Percentiles rank a stretch among this genome's conserved stretches.
These are phyloP conservation scores for Thielaviopsis punctulata DNA, from an alignment of 2,329 filamentous ascomycete species.

Conservation along the genomic window DNA sequence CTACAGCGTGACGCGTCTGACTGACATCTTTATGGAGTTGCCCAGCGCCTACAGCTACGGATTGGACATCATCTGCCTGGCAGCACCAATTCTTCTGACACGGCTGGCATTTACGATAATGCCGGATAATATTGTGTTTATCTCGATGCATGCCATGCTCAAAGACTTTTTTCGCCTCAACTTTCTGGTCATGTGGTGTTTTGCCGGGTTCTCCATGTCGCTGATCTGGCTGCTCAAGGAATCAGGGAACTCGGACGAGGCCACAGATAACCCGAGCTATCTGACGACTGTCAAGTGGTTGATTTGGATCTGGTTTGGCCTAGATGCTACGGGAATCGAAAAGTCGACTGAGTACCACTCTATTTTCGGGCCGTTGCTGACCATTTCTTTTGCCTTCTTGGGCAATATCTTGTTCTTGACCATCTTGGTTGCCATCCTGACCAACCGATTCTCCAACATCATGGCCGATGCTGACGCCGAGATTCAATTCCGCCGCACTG, in stretches of 20 bases:
- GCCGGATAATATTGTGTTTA: slow-evolving; percentile 60
- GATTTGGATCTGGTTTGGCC: slow-evolving; percentile 64
- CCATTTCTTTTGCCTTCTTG: slow-evolving; percentile 56
- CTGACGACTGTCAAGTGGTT: slow-evolving; percentile 57
- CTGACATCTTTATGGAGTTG: slow-evolving; percentile 32
- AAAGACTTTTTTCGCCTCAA: slow-evolving; percentile 52
- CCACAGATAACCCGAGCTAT: slow-evolving; percentile 21
- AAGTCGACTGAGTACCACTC: slow-evolving; percentile 42
- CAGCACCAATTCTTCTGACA: slow-evolving; percentile 51
- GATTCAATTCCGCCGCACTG: slow-evolving; percentile 53
- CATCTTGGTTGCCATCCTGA: slow-evolving; percentile 56
- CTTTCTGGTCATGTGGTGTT: slow-evolving; percentile 49
- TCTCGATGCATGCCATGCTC: slow-evolving; percentile 59
- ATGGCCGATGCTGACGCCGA: slow-evolving; percentile 52
- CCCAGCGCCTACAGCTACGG: slow-evolving; percentile 32
- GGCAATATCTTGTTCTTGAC: slow-evolving; percentile 62
- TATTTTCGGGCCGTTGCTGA: slow-evolving; percentile 48
- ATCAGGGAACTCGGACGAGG: slow-evolving; percentile 12
- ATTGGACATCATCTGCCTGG: slow-evolving; percentile 47
- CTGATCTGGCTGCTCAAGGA: slow-evolving; percentile 42
- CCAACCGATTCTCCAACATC: slow-evolving; percentile 54
- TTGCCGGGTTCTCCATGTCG: slow-evolving; percentile 52
- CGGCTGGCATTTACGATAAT: slow-evolving; percentile 56
- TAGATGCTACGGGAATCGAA: slow-evolving; percentile 43
- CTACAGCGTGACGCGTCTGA: slow-evolving; percentile 43